Percentiles rank a stretch among this genome's conserved stretches.
Evolutionary conservation across 208 protist species (phyloP).

Genomic region (Herpetomonas tarakana): DNA sequence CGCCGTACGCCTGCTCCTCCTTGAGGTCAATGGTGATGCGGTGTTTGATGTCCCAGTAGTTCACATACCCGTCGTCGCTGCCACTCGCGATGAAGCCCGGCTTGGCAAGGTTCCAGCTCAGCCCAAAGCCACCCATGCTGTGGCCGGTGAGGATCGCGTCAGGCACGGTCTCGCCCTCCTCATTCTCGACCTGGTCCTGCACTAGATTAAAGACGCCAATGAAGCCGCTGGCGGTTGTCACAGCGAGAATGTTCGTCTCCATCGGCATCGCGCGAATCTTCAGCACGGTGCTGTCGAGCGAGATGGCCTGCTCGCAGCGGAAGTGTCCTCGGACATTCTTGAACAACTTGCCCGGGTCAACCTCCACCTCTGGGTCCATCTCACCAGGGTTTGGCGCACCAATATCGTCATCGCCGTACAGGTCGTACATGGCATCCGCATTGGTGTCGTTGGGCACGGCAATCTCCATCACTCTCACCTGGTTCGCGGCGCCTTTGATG

Average conservation of each 20-base stretch:
- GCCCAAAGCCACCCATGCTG: constrained; percentile 44
- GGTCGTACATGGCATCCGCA: constrained; percentile 31
- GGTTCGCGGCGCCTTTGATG: constrained; percentile 16
- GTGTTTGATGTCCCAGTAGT: constrained; percentile 92
- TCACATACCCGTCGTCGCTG: constrained; percentile 91
- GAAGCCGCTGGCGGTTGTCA: constrained; percentile 41
- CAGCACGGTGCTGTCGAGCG: constrained; percentile 38
- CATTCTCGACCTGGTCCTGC: constrained; percentile 19
- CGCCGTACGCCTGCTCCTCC: background rate
- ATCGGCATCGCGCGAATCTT: constrained; percentile 47
- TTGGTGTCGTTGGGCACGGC: constrained; percentile 26
- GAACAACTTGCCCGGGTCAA: constrained; percentile 44
- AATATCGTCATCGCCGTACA: constrained; percentile 37
- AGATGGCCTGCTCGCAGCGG: constrained; percentile 31
- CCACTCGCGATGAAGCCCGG: constrained; percentile 88
- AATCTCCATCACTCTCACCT: constrained; percentile 55
- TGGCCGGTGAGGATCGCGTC: constrained; percentile 40
- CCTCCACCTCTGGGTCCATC: constrained; percentile 12
- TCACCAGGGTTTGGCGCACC: constrained; percentile 13
- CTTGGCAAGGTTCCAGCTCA: constrained; percentile 45
- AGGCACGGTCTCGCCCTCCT: constrained; percentile 16
- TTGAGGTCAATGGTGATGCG: constrained; percentile 26
- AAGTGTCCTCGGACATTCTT: constrained; percentile 47
- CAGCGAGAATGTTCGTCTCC: constrained; percentile 45
- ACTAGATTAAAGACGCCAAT: constrained; percentile 44